Base-by-base conservation (phyloP, 2,329 filamentous ascomycete genomes). In the Samsoniella hepiali region DNA sequence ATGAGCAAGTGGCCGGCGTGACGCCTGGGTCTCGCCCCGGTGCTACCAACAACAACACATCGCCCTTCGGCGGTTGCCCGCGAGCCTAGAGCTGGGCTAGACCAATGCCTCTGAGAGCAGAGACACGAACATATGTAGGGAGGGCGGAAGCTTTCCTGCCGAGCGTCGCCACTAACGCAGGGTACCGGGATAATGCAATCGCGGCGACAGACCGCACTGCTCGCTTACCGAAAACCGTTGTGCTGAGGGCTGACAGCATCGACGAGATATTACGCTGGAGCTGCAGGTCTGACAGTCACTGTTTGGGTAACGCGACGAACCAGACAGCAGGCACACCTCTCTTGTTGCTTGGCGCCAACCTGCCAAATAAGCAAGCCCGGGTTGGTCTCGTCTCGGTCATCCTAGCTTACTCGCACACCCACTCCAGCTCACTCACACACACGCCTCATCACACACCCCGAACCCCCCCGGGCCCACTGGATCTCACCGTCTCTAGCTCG, bases 401-500 rank as follows among this genome's bases (percentile, higher is more conserved):
- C 44, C 34, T 34, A 32, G 53, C 53, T 63, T 63, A 63, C 60
- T 49, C 42, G 5, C 53, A 63, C 60, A 63, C 60, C 51, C 60
- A 47, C 60, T 44, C 60, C 53, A 47, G 59, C 59, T 47, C 31
- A 42, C n/a, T 45, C 59, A 36, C 11, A 9, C 59, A 55, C 50
- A 62, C 59, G 34, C 62, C 62, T 40, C 55, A 51, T 57, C 47
- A 53, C 40, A 53, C 47, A 51, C 54, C 13, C 22, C 22, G 22
- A 22, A 22, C 31, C 27, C 53, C 15, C 55, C 54, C 61, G 15
- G 27, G n/a, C 45, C 50, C 36, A 15, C 60, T 31, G 44, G 44
- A 63, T 63, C 55, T 63, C 62, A 63, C 62, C 62, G 54, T 58
- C 50, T 56, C 54, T 49, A 42, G 38, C 42, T 31, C 44, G 27